A percentile compares a stretch with the other conserved stretches of the same genome.
These are phyloP conservation scores for Microthyrium microscopicum DNA, from an alignment of 2,329 filamentous ascomycete genomes.

Conservation along the genomic window DNA sequence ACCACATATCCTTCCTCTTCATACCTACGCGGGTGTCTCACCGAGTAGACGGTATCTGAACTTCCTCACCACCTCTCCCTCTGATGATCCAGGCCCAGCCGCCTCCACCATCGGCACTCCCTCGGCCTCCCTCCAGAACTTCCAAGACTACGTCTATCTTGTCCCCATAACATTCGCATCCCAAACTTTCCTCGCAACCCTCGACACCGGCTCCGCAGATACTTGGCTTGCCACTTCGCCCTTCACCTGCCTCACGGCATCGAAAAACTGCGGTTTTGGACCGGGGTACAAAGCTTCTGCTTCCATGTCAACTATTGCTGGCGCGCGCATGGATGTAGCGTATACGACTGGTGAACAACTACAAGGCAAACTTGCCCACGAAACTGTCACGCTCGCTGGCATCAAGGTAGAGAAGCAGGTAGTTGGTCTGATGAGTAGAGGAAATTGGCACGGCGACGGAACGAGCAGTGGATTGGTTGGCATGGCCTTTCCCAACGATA, in stretches of 20 bases:
- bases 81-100: neutral
- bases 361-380: neutral
- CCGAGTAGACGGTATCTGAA: slow-evolving; percentile 1
- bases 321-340: slow-evolving; percentile 3
- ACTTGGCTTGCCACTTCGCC: slow-evolving; percentile 5
- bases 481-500: slow-evolving; percentile 7
- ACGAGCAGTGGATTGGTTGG: slow-evolving; percentile 3
- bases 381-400: slow-evolving; percentile 2
- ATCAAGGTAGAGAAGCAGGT: slow-evolving; percentile 1
- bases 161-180: slow-evolving; percentile 1
- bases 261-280: slow-evolving; percentile 5
- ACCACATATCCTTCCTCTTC: neutral
- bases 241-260: slow-evolving; percentile 3
- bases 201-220: slow-evolving; percentile 8
- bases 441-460: slow-evolving; percentile 2
- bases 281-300: slow-evolving; percentile 2
- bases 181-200: slow-evolving; percentile 3
- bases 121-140: neutral
- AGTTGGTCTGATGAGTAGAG: neutral
- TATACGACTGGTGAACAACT: slow-evolving; percentile 8
- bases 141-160: slow-evolving; percentile 1
- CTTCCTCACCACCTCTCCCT: slow-evolving; percentile 1
- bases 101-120: neutral
- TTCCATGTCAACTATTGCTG: no score
- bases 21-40: neutral